phyloP scores from a whole-genome alignment of 768 basidiomycete genomes.

The Naganishia vaughanmartiniae region DNA sequence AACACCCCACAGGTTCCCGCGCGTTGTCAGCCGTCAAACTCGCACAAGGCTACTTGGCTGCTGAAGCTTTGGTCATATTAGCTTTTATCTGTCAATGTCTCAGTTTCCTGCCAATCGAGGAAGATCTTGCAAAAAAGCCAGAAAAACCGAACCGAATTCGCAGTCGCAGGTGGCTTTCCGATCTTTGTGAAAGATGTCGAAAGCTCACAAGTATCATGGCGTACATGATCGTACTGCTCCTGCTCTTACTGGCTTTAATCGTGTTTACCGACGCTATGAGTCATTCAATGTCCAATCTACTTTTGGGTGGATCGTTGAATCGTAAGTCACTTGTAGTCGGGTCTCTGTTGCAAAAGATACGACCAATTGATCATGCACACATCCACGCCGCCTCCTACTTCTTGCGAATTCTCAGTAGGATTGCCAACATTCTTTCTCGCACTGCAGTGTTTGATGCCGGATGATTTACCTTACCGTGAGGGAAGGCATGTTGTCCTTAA shows the following conservation, averaged over 20 bases:
- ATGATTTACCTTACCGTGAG: background rate
- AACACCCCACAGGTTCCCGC: background rate
- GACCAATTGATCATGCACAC: background rate
- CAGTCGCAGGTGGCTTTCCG: background rate
- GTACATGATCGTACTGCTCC: background rate
- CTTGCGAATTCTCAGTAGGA: background rate
- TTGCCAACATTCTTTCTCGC: background rate
- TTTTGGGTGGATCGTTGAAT: background rate
- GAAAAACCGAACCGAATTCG: too few relatives aligned
- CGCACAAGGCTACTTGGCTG: background rate
- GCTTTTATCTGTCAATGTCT: background rate
- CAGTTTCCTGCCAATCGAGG: background rate
- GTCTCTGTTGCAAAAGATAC: background rate
- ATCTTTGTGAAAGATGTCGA: background rate
- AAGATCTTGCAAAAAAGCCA: too few relatives aligned
- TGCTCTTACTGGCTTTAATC: background rate
- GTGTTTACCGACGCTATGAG: background rate
- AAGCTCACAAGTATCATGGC: constrained; percentile 2
- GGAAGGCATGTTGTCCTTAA: background rate
- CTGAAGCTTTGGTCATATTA: background rate
- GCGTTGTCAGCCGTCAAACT: background rate
- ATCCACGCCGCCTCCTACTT: background rate
- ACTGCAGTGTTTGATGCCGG: background rate
- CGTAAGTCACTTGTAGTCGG: background rate
- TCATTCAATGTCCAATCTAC: background rate